Evolutionary conservation across 495 filamentous ascomycete genomes (phyloP).

Genomic region (Gamarada debralockiae): DNA sequence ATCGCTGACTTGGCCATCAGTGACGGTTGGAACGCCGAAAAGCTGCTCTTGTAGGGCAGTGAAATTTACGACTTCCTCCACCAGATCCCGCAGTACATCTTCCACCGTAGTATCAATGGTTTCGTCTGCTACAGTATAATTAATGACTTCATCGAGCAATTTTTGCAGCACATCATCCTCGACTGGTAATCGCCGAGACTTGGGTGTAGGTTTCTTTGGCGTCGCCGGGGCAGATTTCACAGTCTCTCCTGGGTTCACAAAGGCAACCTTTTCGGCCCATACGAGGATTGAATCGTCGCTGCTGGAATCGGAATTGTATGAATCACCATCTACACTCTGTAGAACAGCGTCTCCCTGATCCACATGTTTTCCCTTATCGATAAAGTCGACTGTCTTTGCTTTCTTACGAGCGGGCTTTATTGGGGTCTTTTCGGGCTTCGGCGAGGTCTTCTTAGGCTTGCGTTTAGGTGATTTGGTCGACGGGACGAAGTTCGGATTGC

Average conservation of each 20-base stretch:
- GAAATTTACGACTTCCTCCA: no score
- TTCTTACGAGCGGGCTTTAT: not conserved
- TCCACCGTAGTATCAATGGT: not conserved
- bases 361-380: conserved; percentile 33
- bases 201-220: not conserved
- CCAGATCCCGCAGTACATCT: no score
- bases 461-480: conserved; percentile 5
- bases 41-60: no score
- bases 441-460: not conserved
- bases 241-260: not conserved
- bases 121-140: not conserved
- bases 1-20: not conserved
- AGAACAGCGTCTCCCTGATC: conserved; percentile 35
- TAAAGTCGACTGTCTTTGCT: not conserved
- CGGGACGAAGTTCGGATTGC: conserved; percentile 46
- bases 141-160: conserved; percentile 1
- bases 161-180: not conserved
- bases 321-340: conserved; percentile 9
- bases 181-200: not conserved
- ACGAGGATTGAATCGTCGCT: conserved; percentile 24
- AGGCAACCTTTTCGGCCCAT: conserved; percentile 28
- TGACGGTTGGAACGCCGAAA: not conserved
- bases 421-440: not conserved
- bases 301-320: not conserved
- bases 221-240: no score